A percentile compares a stretch with the other conserved stretches of the same genome.
Evolutionary conservation across 2,329 filamentous ascomycete species (phyloP).

Genomic region (Exophiala xenobiotica): DNA sequence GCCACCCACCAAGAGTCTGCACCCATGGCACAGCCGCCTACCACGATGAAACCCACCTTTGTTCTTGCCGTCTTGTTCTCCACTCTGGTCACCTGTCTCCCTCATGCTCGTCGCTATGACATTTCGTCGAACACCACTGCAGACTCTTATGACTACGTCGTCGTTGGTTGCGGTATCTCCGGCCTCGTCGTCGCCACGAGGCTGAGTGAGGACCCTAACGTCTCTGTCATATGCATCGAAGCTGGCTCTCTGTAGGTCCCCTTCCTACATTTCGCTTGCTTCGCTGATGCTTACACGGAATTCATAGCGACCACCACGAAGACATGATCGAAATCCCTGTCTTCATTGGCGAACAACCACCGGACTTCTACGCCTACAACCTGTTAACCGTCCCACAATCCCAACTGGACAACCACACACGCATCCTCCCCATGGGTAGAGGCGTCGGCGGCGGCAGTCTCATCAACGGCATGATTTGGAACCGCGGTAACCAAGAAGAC

Average conservation of each 20-base stretch:
- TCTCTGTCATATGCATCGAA: slow-evolving; percentile 35
- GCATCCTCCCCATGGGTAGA: slow-evolving; percentile 31
- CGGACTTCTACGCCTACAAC: slow-evolving; percentile 33
- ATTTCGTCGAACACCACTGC: neutral
- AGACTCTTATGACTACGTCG: slow-evolving; percentile 34
- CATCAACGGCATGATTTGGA: slow-evolving; percentile 43
- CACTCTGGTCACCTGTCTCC: neutral
- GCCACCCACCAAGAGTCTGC: too few species aligned
- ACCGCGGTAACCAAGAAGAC: slow-evolving; percentile 40
- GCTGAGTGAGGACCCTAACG: slow-evolving; percentile 31
- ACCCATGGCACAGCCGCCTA: too few species aligned
- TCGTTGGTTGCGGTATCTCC: slow-evolving; percentile 35
- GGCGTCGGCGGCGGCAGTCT: slow-evolving; percentile 42
- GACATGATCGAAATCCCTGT: slow-evolving; percentile 31
- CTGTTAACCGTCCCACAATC: slow-evolving; percentile 31
- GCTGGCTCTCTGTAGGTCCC: slow-evolving; percentile 19
- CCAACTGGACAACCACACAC: slow-evolving; percentile 30
- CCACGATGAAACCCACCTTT: neutral
- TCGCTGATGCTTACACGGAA: too few species aligned
- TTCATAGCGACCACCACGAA: slow-evolving; percentile 34
- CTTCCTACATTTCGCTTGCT: neutral
- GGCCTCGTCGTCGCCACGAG: slow-evolving; percentile 34
- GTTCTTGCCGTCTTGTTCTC: neutral
- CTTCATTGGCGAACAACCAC: slow-evolving; percentile 32
- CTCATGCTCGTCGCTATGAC: neutral